Percentiles rank a stretch among this genome's conserved stretches.
Conservation (phyloP, 352 stramenopile species). For the Phytopythium ostracodes region DNA sequence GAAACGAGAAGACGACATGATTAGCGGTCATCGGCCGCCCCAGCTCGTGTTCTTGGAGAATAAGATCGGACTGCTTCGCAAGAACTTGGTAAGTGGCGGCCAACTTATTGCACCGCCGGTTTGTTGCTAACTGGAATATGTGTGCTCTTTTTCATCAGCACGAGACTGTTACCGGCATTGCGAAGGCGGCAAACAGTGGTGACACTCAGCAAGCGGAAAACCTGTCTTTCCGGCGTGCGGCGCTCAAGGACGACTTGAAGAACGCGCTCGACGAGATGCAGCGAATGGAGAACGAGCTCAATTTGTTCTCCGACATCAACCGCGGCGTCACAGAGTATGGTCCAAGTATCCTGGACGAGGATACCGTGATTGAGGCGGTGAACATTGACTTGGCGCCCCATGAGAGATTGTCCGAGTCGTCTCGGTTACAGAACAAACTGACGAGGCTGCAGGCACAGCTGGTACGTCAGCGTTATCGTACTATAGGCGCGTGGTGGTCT, state of each 20-base stretch:
- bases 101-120: background rate
- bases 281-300: conserved; percentile 60
- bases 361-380: conserved; percentile 19
- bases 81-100: conserved; percentile 47
- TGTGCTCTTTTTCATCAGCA: conserved; percentile 16
- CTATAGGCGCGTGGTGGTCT: background rate
- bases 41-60: conserved; percentile 80
- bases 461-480: conserved; percentile 11
- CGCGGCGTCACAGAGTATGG: conserved; percentile 24
- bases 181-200: conserved; percentile 43
- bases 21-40: conserved; percentile 72
- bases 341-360: conserved; percentile 17
- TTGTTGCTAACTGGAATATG: background rate
- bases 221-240: conserved; percentile 54
- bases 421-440: conserved; percentile 43
- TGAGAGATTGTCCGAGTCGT: conserved; percentile 29
- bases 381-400: conserved; percentile 48
- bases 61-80: conserved; percentile 57
- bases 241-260: conserved; percentile 67
- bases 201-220: conserved; percentile 58
- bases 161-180: conserved; percentile 57
- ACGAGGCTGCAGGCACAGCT: conserved; percentile 38
- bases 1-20: conserved; percentile 72
- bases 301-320: conserved; percentile 33
- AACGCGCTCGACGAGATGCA: conserved; percentile 68